These are phyloP conservation scores for Amaranthus hypochondriacus DNA, from an alignment of 148 eudicot species.

Conservation along the genomic window DNA sequence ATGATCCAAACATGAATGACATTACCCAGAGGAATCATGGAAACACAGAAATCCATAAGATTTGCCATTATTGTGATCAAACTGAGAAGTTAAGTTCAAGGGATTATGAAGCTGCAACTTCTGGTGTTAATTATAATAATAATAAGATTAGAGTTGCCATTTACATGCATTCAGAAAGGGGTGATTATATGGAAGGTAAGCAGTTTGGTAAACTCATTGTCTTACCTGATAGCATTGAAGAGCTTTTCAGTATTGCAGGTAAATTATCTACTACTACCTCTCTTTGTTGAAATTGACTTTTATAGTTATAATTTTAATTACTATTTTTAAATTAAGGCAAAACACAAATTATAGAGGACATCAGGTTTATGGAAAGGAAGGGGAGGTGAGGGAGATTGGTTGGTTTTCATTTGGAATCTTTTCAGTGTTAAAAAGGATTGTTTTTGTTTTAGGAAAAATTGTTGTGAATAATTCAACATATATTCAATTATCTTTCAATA, in stretches of 20 bases:
- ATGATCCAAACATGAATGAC: conserved; percentile 27
- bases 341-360: too few species aligned
- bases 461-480: too few species aligned
- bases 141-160: conserved; percentile 58
- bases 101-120: conserved; percentile 11
- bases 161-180: conserved; percentile 36
- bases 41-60: background rate
- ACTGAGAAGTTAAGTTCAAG: conserved; percentile 18
- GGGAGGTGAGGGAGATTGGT: too few species aligned
- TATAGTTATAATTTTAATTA: too few species aligned
- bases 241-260: conserved; percentile 63
- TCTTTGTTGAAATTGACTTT: too few species aligned
- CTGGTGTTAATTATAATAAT: background rate
- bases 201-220: conserved; percentile 49
- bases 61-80: background rate
- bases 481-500: too few species aligned
- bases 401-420: too few species aligned
- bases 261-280: conserved; percentile 16
- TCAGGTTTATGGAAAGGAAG: too few species aligned
- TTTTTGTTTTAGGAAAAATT: too few species aligned
- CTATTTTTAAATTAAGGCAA: too few species aligned
- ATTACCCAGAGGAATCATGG: background rate
- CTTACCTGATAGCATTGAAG: conserved; percentile 69
- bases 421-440: too few species aligned
- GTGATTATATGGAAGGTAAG: conserved; percentile 16